Conservation (phyloP, 352 stramenopile genomes). For the Globisporangium paroecandrum region DNA sequence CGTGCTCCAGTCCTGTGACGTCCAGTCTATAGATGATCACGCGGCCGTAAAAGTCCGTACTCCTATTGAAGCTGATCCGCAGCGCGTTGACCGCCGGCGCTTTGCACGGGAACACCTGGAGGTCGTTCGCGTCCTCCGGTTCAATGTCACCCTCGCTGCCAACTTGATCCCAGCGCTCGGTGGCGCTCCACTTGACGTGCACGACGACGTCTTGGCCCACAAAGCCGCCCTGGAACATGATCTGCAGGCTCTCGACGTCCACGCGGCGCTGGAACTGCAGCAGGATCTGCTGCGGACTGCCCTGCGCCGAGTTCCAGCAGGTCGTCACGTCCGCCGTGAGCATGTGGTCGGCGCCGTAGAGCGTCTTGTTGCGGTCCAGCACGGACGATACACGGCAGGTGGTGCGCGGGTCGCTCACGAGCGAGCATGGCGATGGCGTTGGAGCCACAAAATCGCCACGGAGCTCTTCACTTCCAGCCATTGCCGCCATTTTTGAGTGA, state of each 20-base stretch:
- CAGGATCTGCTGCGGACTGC: slow-evolving; percentile 56
- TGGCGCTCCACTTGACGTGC: slow-evolving; percentile 19
- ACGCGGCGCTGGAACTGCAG: slow-evolving; percentile 61
- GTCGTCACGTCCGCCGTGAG: slow-evolving; percentile 39
- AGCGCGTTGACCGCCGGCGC: slow-evolving; percentile 32
- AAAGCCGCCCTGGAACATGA: slow-evolving; percentile 83
- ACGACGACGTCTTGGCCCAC: slow-evolving; percentile 59
- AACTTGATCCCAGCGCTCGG: slow-evolving; percentile 25
- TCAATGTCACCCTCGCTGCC: slow-evolving; percentile 26
- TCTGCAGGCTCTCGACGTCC: slow-evolving; percentile 24
- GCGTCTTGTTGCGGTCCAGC: slow-evolving; percentile 59
- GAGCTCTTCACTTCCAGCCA: slow-evolving; percentile 12
- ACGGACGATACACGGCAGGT: slow-evolving; percentile 66
- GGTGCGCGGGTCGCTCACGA: slow-evolving; percentile 37
- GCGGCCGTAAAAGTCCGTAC: slow-evolving; percentile 72
- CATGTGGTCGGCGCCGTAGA: slow-evolving; percentile 60
- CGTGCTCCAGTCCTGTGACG: slow-evolving; percentile 33
- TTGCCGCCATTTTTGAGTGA: background rate
- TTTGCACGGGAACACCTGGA: slow-evolving; percentile 40
- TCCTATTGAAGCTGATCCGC: slow-evolving; percentile 51
- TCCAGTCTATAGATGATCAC: slow-evolving; percentile 63
- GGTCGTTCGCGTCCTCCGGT: slow-evolving; percentile 48
- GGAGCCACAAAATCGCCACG: background rate
- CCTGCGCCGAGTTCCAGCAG: slow-evolving; percentile 75
- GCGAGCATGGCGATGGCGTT: slow-evolving; percentile 14